phyloP scores from a whole-genome alignment of 2,329 filamentous ascomycete genomes.

The Alternaria triticimaculans region DNA sequence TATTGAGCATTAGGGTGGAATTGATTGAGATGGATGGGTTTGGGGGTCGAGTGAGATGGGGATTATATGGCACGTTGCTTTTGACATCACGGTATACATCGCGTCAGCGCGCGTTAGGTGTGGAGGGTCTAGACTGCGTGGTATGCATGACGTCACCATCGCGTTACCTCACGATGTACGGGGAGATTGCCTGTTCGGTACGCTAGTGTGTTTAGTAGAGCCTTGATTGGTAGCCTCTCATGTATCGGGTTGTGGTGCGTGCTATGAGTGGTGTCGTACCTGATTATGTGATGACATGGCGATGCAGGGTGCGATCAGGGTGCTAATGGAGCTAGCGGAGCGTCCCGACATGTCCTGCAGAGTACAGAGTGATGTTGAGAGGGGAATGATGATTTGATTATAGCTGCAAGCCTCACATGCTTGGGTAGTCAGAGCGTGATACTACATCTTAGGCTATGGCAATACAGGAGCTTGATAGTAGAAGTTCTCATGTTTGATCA shows the following conservation, averaged over 20 bases:
- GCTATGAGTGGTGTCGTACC: conserved; percentile 9
- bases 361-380: neutral
- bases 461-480: neutral
- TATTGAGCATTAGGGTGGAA: conserved; percentile 33
- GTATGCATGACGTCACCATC: conserved; percentile 21
- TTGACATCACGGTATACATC: neutral
- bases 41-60: neutral
- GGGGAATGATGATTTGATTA: conserved; percentile 6
- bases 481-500: neutral
- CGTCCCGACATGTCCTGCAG: neutral
- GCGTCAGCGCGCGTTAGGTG: conserved; percentile 5
- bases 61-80: neutral
- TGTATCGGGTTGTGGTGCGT: neutral
- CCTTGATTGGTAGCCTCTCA: neutral
- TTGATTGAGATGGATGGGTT: neutral
- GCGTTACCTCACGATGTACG: conserved; percentile 5
- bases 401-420: neutral
- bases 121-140: conserved; percentile 6
- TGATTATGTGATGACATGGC: conserved; percentile 19
- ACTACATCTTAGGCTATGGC: neutral
- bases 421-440: neutral
- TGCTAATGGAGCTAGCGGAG: conserved; percentile 2
- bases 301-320: neutral
- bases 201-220: neutral
- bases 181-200: neutral